Base-by-base conservation (phyloP, 2,329 filamentous ascomycete genomes). In the Bimuria novae-zelandiae region DNA sequence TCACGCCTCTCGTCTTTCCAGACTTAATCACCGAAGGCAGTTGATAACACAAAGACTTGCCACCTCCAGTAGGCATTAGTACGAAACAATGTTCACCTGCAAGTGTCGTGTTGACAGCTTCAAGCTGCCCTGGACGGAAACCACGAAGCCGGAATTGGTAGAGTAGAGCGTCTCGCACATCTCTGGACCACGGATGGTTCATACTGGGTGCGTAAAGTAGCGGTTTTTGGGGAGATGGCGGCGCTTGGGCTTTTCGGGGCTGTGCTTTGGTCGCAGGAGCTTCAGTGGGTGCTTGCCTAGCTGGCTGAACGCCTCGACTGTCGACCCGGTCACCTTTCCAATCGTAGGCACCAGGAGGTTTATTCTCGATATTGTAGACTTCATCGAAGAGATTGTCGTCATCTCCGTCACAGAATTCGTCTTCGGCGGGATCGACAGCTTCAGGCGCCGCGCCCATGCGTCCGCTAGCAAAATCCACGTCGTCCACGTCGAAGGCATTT, bases 1-100 rank as follows among this genome's bases (percentile, higher is more conserved):
- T 97, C 21, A 99, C 86, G 3, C 94, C 95, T 29, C 80, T 80
- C 0, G 93, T 97, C 64, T 83, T 89, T 37, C 94, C 94, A 40
- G 85, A 89, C 42, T 81, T 84, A 27, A 99, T 82, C 17, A 97
- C 84, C 2, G 94, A 90, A 12, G 94, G 95, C 11, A 99, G 78
- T 72, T 99, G 95, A 71, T 99, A 99, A 72, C 94, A 97, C 1
- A 99, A 80, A 1, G 93, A 97, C 71, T 99, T 99, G 36, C 94
- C 94, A 55, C 94, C 94, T 48, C 94, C 94, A 0, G 94, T 99
- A 2, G 95, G 94, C 94, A 99, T 99, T 33, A 99, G 80, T 14
- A 99, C 89, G 70, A 99, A 99, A 0, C 89, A 88, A 74, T 99
- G 93, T 59, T 93, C 87, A 3, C 93, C 94, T 25, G 79, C 81